phyloP scores from a whole-genome alignment of 192 early-diverging fungal species.

The Coemansia sp. region DNA sequence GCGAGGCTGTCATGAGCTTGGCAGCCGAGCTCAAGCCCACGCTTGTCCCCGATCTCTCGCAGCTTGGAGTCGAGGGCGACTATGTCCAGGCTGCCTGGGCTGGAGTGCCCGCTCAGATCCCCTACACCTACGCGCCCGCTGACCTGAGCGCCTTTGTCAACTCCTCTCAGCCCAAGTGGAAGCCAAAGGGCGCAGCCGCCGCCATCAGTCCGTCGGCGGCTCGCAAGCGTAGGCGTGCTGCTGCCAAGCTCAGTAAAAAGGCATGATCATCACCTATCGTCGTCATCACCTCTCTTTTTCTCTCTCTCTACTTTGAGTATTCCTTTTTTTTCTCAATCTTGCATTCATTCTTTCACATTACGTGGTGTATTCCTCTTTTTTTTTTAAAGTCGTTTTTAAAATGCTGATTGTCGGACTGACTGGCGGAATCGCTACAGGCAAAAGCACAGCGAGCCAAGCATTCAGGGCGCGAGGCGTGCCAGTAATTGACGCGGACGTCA shows the following conservation, averaged over 20 bases:
- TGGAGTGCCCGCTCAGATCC: slow-evolving; percentile 32
- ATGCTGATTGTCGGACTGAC: slow-evolving; percentile 95
- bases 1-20: slow-evolving; percentile 33
- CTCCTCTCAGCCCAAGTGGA: background rate
- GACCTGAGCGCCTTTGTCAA: slow-evolving; percentile 18
- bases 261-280: background rate
- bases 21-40: slow-evolving; percentile 24
- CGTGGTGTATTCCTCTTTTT: background rate
- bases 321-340: background rate
- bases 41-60: background rate
- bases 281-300: background rate
- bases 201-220: background rate
- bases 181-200: slow-evolving; percentile 11
- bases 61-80: slow-evolving; percentile 35
- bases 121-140: slow-evolving; percentile 45
- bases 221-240: slow-evolving; percentile 20
- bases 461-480: slow-evolving; percentile 64
- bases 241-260: slow-evolving; percentile 26
- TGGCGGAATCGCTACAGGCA: slow-evolving; percentile 93
- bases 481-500: slow-evolving; percentile 88
- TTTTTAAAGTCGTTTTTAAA: background rate
- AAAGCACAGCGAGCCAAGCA: slow-evolving; percentile 80
- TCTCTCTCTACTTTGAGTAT: background rate
- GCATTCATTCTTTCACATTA: slow-evolving; percentile 6
- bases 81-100: slow-evolving; percentile 46